These are phyloP conservation scores for Heliosperma pusillum DNA, from an alignment of 148 eudicot genomes.

Conservation along the genomic window DNA sequence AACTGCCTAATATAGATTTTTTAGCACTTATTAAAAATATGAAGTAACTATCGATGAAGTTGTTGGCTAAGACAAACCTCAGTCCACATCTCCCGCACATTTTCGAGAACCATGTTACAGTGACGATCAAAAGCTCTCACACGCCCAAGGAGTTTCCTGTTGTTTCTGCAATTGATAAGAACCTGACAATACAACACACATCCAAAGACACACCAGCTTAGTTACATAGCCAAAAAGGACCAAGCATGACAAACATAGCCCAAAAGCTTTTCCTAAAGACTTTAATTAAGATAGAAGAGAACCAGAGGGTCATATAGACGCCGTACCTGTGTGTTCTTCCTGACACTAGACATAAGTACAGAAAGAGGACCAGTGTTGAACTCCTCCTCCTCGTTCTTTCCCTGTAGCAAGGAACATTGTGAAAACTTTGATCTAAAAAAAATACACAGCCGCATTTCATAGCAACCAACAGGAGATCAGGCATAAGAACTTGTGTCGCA, in stretches of 20 bases:
- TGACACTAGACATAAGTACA: slow-evolving; percentile 88
- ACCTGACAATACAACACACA: slow-evolving; percentile 40
- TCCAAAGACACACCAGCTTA: not conserved
- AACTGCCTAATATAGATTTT: no score
- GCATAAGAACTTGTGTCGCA: not conserved
- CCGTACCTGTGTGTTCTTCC: slow-evolving; percentile 82
- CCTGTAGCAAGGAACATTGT: slow-evolving; percentile 29
- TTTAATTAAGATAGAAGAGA: not conserved
- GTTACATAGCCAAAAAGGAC: not conserved
- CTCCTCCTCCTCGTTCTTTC: slow-evolving; percentile 89
- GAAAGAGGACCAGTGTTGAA: slow-evolving; percentile 93
- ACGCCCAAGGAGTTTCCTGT: slow-evolving; percentile 71
- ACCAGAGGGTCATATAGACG: not conserved
- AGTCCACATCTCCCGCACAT: slow-evolving; percentile 88
- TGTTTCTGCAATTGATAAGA: slow-evolving; percentile 90
- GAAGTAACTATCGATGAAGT: not conserved
- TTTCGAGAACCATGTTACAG: slow-evolving; percentile 80
- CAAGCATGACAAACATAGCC: not conserved
- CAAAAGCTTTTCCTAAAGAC: not conserved
- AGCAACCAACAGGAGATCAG: not conserved
- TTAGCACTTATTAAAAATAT: not conserved
- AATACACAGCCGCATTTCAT: not conserved
- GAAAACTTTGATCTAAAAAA: not conserved
- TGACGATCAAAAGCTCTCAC: slow-evolving; percentile 76
- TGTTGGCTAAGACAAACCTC: slow-evolving; percentile 44